Conservation (phyloP, 805 yeast species). For the Yarrowia sp. region DNA sequence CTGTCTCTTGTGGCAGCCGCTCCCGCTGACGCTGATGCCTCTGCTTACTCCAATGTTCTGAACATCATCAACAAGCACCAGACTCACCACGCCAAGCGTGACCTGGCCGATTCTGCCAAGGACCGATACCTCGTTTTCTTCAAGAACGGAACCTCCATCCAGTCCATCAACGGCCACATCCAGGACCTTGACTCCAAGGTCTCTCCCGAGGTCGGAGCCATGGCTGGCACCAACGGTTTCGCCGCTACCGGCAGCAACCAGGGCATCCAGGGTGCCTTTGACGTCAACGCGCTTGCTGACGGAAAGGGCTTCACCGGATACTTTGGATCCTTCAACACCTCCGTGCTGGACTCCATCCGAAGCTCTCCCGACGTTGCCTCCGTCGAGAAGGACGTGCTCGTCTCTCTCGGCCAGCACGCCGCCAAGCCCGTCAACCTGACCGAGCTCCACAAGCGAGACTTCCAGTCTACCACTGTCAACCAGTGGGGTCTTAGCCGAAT, state of each 20-base stretch:
- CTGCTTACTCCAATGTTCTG: conserved; percentile 18
- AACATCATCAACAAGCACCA: conserved; percentile 22
- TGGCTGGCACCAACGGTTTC: conserved; percentile 10
- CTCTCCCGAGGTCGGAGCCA: background rate
- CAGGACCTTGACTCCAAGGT: conserved; percentile 2
- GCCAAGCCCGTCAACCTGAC: conserved; percentile 9
- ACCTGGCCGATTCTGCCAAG: conserved; percentile 2
- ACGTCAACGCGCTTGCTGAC: background rate
- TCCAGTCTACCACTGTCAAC: conserved; percentile 62
- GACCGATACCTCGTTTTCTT: conserved; percentile 20
- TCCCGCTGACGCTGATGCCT: conserved; percentile 11
- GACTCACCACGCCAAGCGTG: conserved; percentile 12
- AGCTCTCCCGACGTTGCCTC: conserved; percentile 32
- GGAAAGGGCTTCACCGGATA: conserved; percentile 19
- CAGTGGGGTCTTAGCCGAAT: conserved; percentile 92
- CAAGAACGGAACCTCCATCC: conserved; percentile 12
- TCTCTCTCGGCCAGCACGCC: conserved; percentile 4
- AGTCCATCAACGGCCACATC: conserved; percentile 16
- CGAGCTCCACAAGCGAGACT: conserved; percentile 35
- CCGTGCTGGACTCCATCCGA: conserved; percentile 5
- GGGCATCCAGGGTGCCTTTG: conserved; percentile 20
- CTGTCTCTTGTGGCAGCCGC: conserved; percentile 23
- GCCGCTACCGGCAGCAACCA: conserved; percentile 5
- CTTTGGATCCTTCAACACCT: conserved; percentile 22
- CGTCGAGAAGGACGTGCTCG: conserved; percentile 75